Evolutionary conservation across 176 grass and related monocot species (phyloP).

Genomic region (Pharus latifolius): DNA sequence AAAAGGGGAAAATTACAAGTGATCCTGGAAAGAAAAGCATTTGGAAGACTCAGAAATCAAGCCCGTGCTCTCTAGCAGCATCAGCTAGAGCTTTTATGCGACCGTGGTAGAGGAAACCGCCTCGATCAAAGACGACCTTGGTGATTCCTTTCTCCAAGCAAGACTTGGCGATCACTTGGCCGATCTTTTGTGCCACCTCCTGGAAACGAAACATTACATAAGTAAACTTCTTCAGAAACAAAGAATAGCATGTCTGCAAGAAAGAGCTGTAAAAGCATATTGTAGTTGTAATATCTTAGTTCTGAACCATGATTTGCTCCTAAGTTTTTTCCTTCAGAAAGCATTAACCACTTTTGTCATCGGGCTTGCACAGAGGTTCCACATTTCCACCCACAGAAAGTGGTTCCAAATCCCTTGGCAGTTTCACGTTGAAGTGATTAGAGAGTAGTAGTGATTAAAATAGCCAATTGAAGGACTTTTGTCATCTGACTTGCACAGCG

Average conservation of each 20-base stretch:
- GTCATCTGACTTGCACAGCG: not conserved
- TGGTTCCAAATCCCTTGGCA: too few relatives aligned
- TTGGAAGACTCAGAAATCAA: conserved; percentile 52
- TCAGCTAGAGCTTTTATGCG: conserved; percentile 83
- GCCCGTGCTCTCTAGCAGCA: conserved; percentile 74
- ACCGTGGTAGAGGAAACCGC: conserved; percentile 79
- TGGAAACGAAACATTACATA: conserved; percentile 24
- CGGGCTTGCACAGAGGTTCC: not conserved
- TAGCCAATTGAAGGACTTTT: too few relatives aligned
- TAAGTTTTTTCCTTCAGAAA: not conserved
- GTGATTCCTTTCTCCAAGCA: conserved; percentile 93
- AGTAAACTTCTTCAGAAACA: not conserved
- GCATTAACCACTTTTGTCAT: not conserved
- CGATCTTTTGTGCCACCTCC: conserved; percentile 87
- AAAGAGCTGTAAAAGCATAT: not conserved
- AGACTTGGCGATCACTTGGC: conserved; percentile 77
- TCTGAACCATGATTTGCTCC: too few relatives aligned
- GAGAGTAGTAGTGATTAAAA: too few relatives aligned
- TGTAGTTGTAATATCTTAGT: not conserved
- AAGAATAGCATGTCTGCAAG: not conserved
- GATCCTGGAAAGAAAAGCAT: conserved; percentile 7
- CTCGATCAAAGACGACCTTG: conserved; percentile 90
- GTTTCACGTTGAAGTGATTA: too few relatives aligned
- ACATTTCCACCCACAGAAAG: too few relatives aligned
- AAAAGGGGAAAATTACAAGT: conserved; percentile 5